Conservation (phyloP, 73 alveolate species). For the Tetrahymena malaccensis region DNA sequence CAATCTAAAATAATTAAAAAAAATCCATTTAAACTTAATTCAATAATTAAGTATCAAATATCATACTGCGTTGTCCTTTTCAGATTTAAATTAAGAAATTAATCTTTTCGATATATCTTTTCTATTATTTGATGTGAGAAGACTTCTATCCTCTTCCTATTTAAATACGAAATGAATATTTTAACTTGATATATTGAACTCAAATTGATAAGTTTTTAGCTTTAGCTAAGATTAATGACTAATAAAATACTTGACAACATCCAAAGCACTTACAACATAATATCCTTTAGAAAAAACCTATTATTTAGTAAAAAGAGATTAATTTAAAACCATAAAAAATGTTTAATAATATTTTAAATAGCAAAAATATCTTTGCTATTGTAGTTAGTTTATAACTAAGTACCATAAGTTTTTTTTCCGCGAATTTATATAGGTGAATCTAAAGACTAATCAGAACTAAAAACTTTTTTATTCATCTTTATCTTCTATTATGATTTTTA, state of each 20-base stretch:
- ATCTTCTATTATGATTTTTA: no score
- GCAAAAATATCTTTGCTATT: background rate
- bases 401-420: background rate
- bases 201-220: no score
- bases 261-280: conserved; percentile 28
- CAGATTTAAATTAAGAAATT: conserved; percentile 15
- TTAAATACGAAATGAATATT: background rate
- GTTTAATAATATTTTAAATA: no score
- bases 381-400: background rate
- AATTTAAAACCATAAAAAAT: background rate
- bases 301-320: background rate
- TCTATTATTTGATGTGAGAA: conserved; percentile 28
- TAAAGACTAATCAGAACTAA: background rate
- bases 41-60: background rate
- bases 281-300: conserved; percentile 6
- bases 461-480: background rate
- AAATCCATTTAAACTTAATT: background rate
- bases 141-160: conserved; percentile 32
- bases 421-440: background rate
- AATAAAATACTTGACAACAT: conserved; percentile 19
- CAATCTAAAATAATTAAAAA: background rate
- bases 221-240: background rate
- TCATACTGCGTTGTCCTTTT: background rate
- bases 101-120: conserved; percentile 15
- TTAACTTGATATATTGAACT: background rate